A percentile compares a stretch with the other conserved stretches of the same genome.
Conservation (phyloP, 2,329 filamentous ascomycete species). For the Chrysoporthe austroafricana region DNA sequence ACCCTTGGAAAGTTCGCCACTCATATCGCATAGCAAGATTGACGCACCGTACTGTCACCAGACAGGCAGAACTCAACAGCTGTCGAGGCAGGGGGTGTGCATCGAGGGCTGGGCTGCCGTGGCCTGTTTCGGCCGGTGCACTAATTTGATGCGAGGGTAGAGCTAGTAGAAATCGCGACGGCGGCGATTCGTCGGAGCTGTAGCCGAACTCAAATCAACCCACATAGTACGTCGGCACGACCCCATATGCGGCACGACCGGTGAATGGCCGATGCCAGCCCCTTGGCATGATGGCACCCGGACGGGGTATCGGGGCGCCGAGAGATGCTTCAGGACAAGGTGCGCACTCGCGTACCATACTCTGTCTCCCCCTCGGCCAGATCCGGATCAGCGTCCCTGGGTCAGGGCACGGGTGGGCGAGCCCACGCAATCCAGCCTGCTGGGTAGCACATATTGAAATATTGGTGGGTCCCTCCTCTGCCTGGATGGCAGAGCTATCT, state of each 20-base stretch:
- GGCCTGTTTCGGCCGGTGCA: background rate
- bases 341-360: background rate
- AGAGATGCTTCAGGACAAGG: conserved; percentile 1
- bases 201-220: background rate
- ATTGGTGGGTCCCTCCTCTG: background rate
- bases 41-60: background rate
- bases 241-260: background rate
- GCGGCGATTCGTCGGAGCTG: background rate
- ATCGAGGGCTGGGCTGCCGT: background rate
- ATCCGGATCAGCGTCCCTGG: background rate
- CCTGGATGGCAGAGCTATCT: background rate
- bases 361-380: background rate
- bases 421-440: background rate
- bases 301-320: background rate
- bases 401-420: background rate
- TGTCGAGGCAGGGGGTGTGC: background rate
- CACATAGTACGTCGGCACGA: background rate
- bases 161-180: background rate
- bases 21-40: background rate
- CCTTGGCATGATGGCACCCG: background rate
- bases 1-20: background rate
- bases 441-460: background rate
- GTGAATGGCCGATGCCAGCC: background rate
- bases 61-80: too few species aligned
- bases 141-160: background rate